Evolutionary conservation across 1,284 basidiomycete genomes (phyloP).

Genomic region (Ceratobasidium papillatum): DNA sequence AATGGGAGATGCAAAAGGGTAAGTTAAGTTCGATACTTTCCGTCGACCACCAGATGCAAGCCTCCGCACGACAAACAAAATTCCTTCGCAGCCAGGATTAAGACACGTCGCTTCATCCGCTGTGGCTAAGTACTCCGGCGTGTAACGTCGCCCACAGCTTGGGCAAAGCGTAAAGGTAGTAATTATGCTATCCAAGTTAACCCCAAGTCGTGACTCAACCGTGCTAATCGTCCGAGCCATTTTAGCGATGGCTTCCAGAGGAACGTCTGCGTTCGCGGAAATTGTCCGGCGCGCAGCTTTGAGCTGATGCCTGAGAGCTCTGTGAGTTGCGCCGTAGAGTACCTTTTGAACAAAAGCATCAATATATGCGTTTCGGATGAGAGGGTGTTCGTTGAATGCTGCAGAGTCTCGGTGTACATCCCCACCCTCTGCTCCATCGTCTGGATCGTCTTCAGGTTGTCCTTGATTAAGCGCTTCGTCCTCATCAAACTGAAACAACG

Average conservation of each 20-base stretch:
- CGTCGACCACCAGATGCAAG: not conserved
- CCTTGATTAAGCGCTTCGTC: not conserved
- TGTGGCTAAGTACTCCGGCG: not conserved
- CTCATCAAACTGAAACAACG: not conserved
- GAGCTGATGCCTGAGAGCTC: too few relatives aligned
- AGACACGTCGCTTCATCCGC: not conserved
- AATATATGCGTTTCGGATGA: slow-evolving; percentile 8
- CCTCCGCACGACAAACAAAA: not conserved
- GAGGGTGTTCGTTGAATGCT: not conserved
- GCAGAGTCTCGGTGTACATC: not conserved
- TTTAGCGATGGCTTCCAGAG: not conserved
- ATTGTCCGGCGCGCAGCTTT: not conserved
- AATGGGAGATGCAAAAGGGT: too few relatives aligned
- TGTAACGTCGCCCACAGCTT: not conserved
- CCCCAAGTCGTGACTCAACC: not conserved
- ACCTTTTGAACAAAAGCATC: not conserved
- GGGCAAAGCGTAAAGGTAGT: slow-evolving; percentile 18
- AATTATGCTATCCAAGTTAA: not conserved
- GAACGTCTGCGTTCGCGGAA: not conserved
- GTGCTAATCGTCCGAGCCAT: slow-evolving; percentile 15
- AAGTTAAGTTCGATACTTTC: not conserved
- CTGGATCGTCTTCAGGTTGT: not conserved
- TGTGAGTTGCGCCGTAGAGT: too few relatives aligned
- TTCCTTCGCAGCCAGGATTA: not conserved
- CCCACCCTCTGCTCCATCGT: not conserved